Conservation (phyloP, 1,139 yeast species). For the Torulaspora globosa region DNA sequence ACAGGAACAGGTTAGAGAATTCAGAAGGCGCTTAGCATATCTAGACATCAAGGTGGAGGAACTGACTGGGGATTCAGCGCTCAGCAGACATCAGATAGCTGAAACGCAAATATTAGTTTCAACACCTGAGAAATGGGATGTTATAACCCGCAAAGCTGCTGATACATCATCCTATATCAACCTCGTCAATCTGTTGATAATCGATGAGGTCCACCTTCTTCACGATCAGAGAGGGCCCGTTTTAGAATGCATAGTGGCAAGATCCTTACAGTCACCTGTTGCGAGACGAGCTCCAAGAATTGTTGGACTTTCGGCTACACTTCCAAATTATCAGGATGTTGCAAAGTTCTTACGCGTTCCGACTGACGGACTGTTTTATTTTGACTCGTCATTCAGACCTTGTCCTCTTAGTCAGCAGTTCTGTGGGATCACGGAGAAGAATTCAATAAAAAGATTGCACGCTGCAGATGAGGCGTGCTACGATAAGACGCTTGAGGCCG, state of each 20-base stretch:
- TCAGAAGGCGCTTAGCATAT: conserved; percentile 61
- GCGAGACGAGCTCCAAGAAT: conserved; percentile 51
- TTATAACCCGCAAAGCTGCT: conserved; percentile 74
- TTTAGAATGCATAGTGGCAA: conserved; percentile 76
- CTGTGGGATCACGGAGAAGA: conserved; percentile 82
- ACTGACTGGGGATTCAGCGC: conserved; percentile 82
- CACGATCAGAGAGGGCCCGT: conserved; percentile 98
- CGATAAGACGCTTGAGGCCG: conserved; percentile 70
- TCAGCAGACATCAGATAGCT: conserved; percentile 71
- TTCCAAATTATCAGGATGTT: conserved; percentile 87
- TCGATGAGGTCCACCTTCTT: conserved; percentile 89
- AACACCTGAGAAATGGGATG: conserved; percentile 97
- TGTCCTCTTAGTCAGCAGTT: conserved; percentile 89
- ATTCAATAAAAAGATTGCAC: conserved; percentile 68
- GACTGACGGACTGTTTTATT: conserved; percentile 54
- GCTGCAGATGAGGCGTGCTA: conserved; percentile 92
- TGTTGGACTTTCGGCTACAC: conserved; percentile 88
- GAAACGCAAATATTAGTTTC: conserved; percentile 84
- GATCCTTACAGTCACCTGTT: conserved; percentile 50
- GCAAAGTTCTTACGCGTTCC: conserved; percentile 76
- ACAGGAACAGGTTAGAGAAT: conserved; percentile 90
- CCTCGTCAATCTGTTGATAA: conserved; percentile 67
- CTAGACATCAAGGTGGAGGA: conserved; percentile 77
- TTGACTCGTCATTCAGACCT: conserved; percentile 82
- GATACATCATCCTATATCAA: conserved; percentile 56